These are phyloP conservation scores for Asparagopsis taxiformis DNA, from an alignment of 31 red algal genomes.

Conservation along the genomic window DNA sequence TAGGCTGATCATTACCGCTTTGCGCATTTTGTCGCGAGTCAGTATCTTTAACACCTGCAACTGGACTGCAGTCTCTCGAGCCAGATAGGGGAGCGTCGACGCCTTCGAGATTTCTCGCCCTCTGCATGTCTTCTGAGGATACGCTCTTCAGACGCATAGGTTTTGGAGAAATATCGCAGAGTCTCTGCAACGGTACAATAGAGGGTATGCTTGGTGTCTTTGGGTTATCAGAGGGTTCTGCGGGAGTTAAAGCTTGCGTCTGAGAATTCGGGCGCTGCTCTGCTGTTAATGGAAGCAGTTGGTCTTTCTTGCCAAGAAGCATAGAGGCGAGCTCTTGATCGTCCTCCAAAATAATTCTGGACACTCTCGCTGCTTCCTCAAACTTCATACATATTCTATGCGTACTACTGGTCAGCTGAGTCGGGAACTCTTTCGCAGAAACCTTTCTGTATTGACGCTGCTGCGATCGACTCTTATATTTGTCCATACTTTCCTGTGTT, in stretches of 20 bases:
- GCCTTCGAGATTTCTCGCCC: no score
- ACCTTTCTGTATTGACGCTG: slow-evolving; percentile 73
- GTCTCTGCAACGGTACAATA: no score
- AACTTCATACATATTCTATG: slow-evolving; percentile 32
- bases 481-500: slow-evolving; percentile 63
- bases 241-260: no score
- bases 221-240: no score
- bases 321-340: slow-evolving; percentile 27
- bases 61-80: neutral
- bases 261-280: no score
- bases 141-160: no score
- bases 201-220: no score
- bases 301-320: slow-evolving; percentile 9
- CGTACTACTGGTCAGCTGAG: neutral
- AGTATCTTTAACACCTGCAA: neutral
- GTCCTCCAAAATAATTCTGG: slow-evolving; percentile 49
- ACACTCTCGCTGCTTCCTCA: slow-evolving; percentile 48
- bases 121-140: no score
- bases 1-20: slow-evolving; percentile 1
- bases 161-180: no score
- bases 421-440: slow-evolving; percentile 40
- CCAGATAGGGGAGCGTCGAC: neutral
- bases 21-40: neutral
- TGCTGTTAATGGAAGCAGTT: no score
- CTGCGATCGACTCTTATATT: slow-evolving; percentile 54